These are phyloP conservation scores for Chlorophyllum brunneum DNA, from an alignment of 768 basidiomycete species.

Conservation along the genomic window DNA sequence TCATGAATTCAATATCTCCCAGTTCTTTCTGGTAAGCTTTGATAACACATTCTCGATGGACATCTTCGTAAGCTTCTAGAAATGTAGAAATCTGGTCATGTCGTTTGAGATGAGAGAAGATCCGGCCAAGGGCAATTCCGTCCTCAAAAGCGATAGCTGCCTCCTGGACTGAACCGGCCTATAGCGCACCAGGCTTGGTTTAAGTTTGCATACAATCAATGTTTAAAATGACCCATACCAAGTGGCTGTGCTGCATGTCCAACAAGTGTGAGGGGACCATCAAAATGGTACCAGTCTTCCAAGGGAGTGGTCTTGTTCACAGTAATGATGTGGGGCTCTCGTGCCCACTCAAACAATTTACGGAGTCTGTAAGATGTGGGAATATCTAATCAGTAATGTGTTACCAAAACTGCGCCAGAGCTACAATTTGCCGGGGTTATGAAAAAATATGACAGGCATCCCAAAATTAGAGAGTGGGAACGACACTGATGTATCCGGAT, in stretches of 20 bases:
- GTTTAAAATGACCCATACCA: background rate
- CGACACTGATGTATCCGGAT: no score
- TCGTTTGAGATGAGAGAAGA: slow-evolving; percentile 51
- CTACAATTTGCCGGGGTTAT: no score
- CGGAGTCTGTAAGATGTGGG: slow-evolving; percentile 3
- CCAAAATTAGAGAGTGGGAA: no score
- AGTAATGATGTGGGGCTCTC: slow-evolving; percentile 8
- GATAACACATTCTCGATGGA: slow-evolving; percentile 45
- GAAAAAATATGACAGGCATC: no score
- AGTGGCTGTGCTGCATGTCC: slow-evolving; percentile 11
- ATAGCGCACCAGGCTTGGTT: background rate
- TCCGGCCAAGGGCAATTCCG: slow-evolving; percentile 52
- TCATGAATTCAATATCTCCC: slow-evolving; percentile 40
- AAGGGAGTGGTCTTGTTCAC: background rate
- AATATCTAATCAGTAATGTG: background rate
- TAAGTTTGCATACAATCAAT: background rate
- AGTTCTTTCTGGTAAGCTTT: slow-evolving; percentile 39
- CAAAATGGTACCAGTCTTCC: slow-evolving; percentile 9
- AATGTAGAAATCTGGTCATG: slow-evolving; percentile 48
- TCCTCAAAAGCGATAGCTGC: slow-evolving; percentile 52
- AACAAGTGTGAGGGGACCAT: slow-evolving; percentile 6
- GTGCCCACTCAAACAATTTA: slow-evolving; percentile 7
- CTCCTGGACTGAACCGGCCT: slow-evolving; percentile 11
- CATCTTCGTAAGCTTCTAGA: slow-evolving; percentile 51
- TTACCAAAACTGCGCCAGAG: background rate